A percentile compares a stretch with the other conserved stretches of the same genome.
Evolutionary conservation across 371 early-diverging fungal species (phyloP).

Genomic region (Lichtheimia corymbifera): DNA sequence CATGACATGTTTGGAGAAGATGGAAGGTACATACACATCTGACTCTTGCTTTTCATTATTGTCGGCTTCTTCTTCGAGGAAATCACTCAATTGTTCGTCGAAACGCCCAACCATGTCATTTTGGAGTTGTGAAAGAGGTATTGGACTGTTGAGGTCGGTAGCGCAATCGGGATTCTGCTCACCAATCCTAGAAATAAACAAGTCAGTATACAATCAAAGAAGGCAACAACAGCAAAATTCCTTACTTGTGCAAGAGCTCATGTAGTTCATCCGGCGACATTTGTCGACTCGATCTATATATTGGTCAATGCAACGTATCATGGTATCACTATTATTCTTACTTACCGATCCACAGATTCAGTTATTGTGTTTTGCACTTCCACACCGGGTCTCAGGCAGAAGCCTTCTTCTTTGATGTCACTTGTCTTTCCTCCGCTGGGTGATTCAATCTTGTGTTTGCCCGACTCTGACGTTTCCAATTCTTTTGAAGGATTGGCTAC

Average conservation of each 20-base stretch:
- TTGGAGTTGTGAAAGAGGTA: slow-evolving; percentile 33
- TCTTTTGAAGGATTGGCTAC: slow-evolving; percentile 43
- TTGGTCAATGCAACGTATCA: too few relatives aligned
- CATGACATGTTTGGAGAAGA: neutral
- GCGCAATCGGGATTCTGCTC: slow-evolving; percentile 67
- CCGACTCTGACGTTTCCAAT: neutral
- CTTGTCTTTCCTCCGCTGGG: too few relatives aligned
- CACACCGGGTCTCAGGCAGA: slow-evolving; percentile 1
- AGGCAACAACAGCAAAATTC: too few relatives aligned
- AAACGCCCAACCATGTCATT: slow-evolving; percentile 36
- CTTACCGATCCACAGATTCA: slow-evolving; percentile 10
- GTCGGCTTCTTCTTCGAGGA: slow-evolving; percentile 55
- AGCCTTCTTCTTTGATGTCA: slow-evolving; percentile 3
- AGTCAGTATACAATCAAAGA: too few relatives aligned
- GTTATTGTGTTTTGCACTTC: neutral
- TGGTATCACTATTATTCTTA: too few relatives aligned
- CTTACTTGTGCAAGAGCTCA: slow-evolving; percentile 46
- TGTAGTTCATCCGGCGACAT: slow-evolving; percentile 37
- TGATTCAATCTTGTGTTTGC: neutral
- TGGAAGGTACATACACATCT: slow-evolving; percentile 29
- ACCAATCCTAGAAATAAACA: slow-evolving; percentile 45
- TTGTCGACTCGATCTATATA: slow-evolving; percentile 1
- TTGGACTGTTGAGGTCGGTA: slow-evolving; percentile 49
- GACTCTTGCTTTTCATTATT: slow-evolving; percentile 39
- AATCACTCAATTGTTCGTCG: slow-evolving; percentile 48